These are phyloP conservation scores for Ogataea pini DNA, from an alignment of 805 yeast species.

Conservation along the genomic window DNA sequence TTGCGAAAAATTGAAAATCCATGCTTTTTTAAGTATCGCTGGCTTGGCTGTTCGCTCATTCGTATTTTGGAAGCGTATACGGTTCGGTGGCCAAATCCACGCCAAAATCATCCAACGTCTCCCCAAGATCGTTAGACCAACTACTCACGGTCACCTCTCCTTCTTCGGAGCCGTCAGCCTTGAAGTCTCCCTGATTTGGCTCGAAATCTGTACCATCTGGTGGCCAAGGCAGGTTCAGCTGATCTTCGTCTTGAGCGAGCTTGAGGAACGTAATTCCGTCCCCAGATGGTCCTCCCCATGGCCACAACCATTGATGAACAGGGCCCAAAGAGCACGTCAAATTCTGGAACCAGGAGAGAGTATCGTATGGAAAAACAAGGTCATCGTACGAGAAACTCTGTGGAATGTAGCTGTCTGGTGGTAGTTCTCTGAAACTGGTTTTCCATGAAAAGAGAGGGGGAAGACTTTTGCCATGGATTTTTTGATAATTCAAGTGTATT, in stretches of 20 bases:
- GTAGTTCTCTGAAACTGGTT: slow-evolving; percentile 24
- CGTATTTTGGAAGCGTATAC: slow-evolving; percentile 16
- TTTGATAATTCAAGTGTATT: slow-evolving; percentile 45
- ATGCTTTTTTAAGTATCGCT: background rate
- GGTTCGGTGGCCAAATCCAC: slow-evolving; percentile 72
- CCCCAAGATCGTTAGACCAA: slow-evolving; percentile 86
- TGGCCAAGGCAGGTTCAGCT: slow-evolving; percentile 85
- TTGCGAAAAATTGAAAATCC: background rate
- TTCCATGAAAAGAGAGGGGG: slow-evolving; percentile 53
- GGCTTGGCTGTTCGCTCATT: slow-evolving; percentile 3
- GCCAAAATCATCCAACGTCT: slow-evolving; percentile 78
- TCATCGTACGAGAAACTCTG: slow-evolving; percentile 56
- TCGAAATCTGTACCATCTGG: slow-evolving; percentile 66
- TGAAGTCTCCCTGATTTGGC: slow-evolving; percentile 4
- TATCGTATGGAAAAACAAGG: slow-evolving; percentile 81
- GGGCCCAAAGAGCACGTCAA: slow-evolving; percentile 59
- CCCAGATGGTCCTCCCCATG: slow-evolving; percentile 65
- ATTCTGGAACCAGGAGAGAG: slow-evolving; percentile 57
- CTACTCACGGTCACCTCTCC: slow-evolving; percentile 16
- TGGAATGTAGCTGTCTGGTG: slow-evolving; percentile 26
- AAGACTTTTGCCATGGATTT: slow-evolving; percentile 39
- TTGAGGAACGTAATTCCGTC: slow-evolving; percentile 60
- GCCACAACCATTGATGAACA: slow-evolving; percentile 63
- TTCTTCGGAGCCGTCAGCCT: slow-evolving; percentile 9
- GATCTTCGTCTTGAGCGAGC: slow-evolving; percentile 58